Base-by-base conservation (phyloP, 2,329 filamentous ascomycete species). In the Fusarium acutatum region DNA sequence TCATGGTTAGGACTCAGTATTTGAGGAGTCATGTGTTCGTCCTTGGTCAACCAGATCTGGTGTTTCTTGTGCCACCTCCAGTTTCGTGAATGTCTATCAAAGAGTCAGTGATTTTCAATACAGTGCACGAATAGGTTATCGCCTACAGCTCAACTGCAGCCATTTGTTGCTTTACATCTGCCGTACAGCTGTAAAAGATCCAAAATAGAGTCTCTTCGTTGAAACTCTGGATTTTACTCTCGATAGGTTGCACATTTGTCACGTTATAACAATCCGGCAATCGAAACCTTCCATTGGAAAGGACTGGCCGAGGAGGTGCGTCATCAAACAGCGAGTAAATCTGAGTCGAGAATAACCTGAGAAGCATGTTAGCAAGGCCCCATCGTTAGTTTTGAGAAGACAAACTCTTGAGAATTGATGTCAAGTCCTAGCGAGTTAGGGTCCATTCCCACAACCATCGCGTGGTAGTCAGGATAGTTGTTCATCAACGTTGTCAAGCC, bases 51-150 rank as follows among this genome's bases (percentile, higher is more conserved):
- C 90, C 90, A 92, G 30, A 91, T 81, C 73, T 90, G 88, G 30
- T 90, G 81, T 79, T 90, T 90, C 83, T 91, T 91, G 79, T 92
- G 90, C 88, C 90, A 92, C 69, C 90, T 84, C 90, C 90, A 92
- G 79, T 91, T 91, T 26, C 90, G 87, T 66, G 86, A 87, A 75
- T 89, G 88, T 47, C 90, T 92, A 64, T 14, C n/a, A 28, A n/a
- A 26, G 22, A 28, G 57, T 77, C 32, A 78, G 63, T 32, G 4
- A 5, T 11, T 14, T 26, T 24, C 47, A n/a, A 40, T 35, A 3
- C 4, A 15, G n/a, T 9, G 7, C 28, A 14, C 22, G 18, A 17
- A 38, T 4, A 13, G 8, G 17, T 11, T 2, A 7, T 35, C 18
- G 74, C 88, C 81, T 82, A 92, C 89, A 92, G 83, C 79, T 92